Evolutionary conservation across 2,329 filamentous ascomycete species (phyloP).

Genomic region (Penicillium sp.): DNA sequence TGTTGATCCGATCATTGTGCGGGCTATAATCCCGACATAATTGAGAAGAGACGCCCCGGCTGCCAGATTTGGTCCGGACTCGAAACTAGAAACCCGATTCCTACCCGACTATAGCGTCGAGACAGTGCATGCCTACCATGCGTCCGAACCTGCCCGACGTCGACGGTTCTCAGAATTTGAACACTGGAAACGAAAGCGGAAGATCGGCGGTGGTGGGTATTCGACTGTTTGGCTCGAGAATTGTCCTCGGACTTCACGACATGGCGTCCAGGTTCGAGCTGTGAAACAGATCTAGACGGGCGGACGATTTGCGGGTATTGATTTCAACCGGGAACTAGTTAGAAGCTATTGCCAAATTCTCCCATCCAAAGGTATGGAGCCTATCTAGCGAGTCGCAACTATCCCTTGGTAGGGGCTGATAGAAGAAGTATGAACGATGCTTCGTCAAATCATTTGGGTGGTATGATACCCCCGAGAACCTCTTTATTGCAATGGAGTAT

Average conservation of each 20-base stretch:
- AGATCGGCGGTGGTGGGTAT: neutral
- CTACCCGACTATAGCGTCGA: neutral
- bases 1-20: too few relatives aligned
- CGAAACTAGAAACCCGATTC: neutral
- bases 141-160: neutral
- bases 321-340: slow-evolving; percentile 7
- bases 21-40: too few relatives aligned
- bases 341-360: slow-evolving; percentile 17
- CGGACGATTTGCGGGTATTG: neutral
- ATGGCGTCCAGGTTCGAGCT: neutral
- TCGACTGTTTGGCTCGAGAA: neutral
- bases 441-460: slow-evolving; percentile 19
- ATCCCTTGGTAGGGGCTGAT: neutral
- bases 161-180: neutral
- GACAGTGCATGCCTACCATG: slow-evolving; percentile 1
- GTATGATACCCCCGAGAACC: neutral
- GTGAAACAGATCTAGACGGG: neutral
- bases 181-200: neutral
- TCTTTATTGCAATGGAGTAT: slow-evolving; percentile 17
- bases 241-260: neutral
- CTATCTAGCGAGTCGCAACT: too few relatives aligned
- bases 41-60: neutral
- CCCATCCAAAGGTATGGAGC: slow-evolving; percentile 4
- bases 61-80: neutral
- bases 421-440: slow-evolving; percentile 11